phyloP scores from a whole-genome alignment of 1,139 yeast genomes.

The Candida neerlandica region DNA sequence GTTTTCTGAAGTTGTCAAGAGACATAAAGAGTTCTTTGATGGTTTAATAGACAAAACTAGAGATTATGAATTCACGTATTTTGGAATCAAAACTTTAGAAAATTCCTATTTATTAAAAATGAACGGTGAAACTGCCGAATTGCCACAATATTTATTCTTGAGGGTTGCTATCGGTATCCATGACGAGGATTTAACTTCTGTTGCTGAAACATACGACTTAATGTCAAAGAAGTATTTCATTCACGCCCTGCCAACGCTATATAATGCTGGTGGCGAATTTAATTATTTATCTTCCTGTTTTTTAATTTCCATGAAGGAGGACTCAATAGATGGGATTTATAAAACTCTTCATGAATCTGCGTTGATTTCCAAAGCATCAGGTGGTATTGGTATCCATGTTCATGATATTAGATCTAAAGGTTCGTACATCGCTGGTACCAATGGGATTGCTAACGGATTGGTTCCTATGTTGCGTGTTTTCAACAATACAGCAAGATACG shows the following conservation, averaged over 20 bases:
- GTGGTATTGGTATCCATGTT: slow-evolving; percentile 61
- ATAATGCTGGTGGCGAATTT: slow-evolving; percentile 54
- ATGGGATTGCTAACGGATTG: slow-evolving; percentile 58
- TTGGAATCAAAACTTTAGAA: slow-evolving; percentile 56
- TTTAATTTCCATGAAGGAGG: slow-evolving; percentile 58
- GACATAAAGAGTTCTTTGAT: slow-evolving; percentile 38
- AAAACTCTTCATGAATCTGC: slow-evolving; percentile 58
- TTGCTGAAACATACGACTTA: slow-evolving; percentile 50
- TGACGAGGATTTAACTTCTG: slow-evolving; percentile 38
- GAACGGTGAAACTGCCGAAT: slow-evolving; percentile 41
- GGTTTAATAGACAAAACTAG: slow-evolving; percentile 35
- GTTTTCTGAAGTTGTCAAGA: slow-evolving; percentile 32
- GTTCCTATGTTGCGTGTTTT: slow-evolving; percentile 63
- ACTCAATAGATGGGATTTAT: slow-evolving; percentile 60
- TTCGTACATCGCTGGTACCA: slow-evolving; percentile 53
- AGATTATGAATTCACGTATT: slow-evolving; percentile 48
- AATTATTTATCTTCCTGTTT: slow-evolving; percentile 57
- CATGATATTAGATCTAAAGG: slow-evolving; percentile 57
- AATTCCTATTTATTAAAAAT: slow-evolving; percentile 47
- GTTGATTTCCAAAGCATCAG: slow-evolving; percentile 58
- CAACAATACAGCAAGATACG: slow-evolving; percentile 61
- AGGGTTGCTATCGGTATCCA: slow-evolving; percentile 59
- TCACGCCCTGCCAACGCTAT: slow-evolving; percentile 59
- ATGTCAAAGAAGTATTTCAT: slow-evolving; percentile 56
- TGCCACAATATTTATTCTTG: slow-evolving; percentile 54